Conservation (phyloP, 331 rosid species). For the Quercus lobata region DNA sequence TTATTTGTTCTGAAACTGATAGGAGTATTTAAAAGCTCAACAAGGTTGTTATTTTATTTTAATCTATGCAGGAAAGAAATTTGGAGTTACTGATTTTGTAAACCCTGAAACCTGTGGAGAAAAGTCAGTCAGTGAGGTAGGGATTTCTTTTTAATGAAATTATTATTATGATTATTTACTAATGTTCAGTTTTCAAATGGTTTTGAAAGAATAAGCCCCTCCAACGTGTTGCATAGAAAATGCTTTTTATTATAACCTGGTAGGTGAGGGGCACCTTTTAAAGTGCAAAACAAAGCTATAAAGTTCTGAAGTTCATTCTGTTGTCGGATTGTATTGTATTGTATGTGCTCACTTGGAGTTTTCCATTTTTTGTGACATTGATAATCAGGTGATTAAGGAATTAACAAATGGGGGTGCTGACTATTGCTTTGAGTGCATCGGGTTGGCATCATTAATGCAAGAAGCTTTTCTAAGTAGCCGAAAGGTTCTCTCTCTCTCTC, state of each 20-base stretch:
- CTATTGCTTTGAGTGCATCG: slow-evolving; percentile 65
- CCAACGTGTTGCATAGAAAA: too few relatives aligned
- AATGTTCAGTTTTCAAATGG: neutral
- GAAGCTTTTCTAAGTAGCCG: slow-evolving; percentile 48
- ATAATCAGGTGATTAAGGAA: slow-evolving; percentile 46
- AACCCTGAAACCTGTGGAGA: slow-evolving; percentile 40
- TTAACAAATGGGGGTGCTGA: slow-evolving; percentile 62
- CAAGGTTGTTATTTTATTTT: neutral
- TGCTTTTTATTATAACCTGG: too few relatives aligned
- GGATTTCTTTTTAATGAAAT: neutral
- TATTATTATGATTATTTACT: neutral
- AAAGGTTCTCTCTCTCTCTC: slow-evolving; percentile 20
- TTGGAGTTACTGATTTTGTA: slow-evolving; percentile 54
- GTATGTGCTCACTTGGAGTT: neutral
- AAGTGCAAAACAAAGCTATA: too few relatives aligned
- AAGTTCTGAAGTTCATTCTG: too few relatives aligned
- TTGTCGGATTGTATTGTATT: neutral
- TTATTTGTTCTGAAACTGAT: too few relatives aligned
- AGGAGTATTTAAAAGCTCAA: too few relatives aligned
- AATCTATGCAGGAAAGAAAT: slow-evolving; percentile 27
- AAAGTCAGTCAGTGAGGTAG: slow-evolving; percentile 48
- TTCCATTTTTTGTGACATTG: neutral
- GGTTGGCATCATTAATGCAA: slow-evolving; percentile 54
- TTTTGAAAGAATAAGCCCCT: too few relatives aligned
- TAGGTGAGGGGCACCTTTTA: too few relatives aligned